Evolutionary conservation across 805 yeast genomes (phyloP), one percentile per base, ranked within the genome.

Genomic region (Torulaspora franciscae): DNA sequence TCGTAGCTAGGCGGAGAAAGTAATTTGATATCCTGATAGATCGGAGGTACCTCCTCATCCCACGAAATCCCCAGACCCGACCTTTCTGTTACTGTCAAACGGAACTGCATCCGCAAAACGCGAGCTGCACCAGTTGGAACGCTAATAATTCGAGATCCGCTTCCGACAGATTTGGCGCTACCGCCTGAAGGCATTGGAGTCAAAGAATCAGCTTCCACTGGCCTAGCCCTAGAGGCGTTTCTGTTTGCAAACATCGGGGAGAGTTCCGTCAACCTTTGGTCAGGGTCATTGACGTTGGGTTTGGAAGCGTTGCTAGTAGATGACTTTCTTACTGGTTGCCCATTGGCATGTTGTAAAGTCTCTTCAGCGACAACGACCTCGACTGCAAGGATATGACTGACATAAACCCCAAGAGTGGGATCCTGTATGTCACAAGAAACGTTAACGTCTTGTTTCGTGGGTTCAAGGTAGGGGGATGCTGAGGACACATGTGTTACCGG

Each of bases 1-100:
- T 67, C 73, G 64, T 93, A 91, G 2, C 80, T 79, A 1, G 99
- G 99, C 0, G 99, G 99, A 17, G 90, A 80, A 34, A 87, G 71
- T 0, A 95, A 80, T 24, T 80, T 72, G 15, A 93, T 89, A 53
- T 88, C 91, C 43, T 80, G 87, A 58, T 93, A 93, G 15, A 89
- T 85, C 1, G 99, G 99, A 2, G 99, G 99, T 13, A 95, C 98
- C 65, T 93, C 99, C 61, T 91, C 97, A 65, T 91, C 97, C 98
- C 99, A 93, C 0, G 97, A 85, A 25, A 93, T 87, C 4, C 99
- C 99, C 33, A 93, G 72, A 0, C 99, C 99, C 0, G 95, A 83
- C 48, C 98, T 73, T 61, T 90, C 98, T 2, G 95, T 85, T 17
- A 93, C 67, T 2, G 72, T 71, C n/a, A 91, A 57, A 52, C 84